Conservation (phyloP, 305 asterid genomes). For the Fraxinus sp. region DNA sequence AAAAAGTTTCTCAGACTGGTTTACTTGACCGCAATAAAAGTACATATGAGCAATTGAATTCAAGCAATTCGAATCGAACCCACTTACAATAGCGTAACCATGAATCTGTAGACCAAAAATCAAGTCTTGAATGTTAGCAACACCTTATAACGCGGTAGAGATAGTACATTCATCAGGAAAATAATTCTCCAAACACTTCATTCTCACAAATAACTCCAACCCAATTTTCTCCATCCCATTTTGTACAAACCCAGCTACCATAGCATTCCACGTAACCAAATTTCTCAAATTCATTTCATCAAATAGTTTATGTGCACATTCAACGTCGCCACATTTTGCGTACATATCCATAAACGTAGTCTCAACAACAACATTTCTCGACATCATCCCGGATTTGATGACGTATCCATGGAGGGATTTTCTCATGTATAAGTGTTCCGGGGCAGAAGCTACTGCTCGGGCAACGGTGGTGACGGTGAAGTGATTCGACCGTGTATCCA, state of each 20-base stretch:
- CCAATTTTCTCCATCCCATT: conserved; percentile 31
- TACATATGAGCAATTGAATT: conserved; percentile 39
- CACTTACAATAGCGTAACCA: conserved; percentile 30
- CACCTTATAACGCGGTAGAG: conserved; percentile 33
- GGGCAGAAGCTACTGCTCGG: conserved; percentile 36
- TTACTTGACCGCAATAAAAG: conserved; percentile 31
- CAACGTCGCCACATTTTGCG: conserved; percentile 27
- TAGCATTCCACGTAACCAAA: conserved; percentile 41
- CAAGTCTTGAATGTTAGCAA: conserved; percentile 29
- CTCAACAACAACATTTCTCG: conserved; percentile 25
- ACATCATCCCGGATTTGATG: conserved; percentile 25
- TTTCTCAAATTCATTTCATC: conserved; percentile 39
- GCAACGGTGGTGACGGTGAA: conserved; percentile 35
- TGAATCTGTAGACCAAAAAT: conserved; percentile 38
- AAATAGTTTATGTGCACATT: conserved; percentile 28
- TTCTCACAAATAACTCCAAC: conserved; percentile 30
- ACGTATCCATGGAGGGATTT: conserved; percentile 29
- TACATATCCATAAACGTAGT: conserved; percentile 37
- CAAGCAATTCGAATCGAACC: conserved; percentile 28
- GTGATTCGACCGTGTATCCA: conserved; percentile 27
- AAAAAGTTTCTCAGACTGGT: conserved; percentile 30
- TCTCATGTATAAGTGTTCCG: conserved; percentile 31
- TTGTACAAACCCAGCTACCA: conserved; percentile 37
- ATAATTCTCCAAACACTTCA: conserved; percentile 30
- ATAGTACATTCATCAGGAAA: conserved; percentile 39